Base-by-base conservation (phyloP, 2,329 filamentous ascomycete species). In the Trichoderma afroharzianum region DNA sequence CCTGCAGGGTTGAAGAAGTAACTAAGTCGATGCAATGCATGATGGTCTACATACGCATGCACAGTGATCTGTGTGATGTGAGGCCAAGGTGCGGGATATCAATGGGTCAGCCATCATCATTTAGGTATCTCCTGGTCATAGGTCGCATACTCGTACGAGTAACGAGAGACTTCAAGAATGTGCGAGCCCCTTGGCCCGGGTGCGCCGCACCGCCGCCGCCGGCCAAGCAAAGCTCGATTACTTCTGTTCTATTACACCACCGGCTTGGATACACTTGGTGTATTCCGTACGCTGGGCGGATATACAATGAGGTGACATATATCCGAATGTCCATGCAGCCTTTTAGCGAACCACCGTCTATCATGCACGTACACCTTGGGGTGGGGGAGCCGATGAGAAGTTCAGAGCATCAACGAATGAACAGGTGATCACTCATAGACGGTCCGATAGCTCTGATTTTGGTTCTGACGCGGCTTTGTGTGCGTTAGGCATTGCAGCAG, bases 361-460 rank as follows among this genome's bases (percentile, higher is more conserved):
- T 21, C 47, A 21, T 21, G 21, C 47, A 24, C 11, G 47, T 53
- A 24, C 47, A 3, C 57, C n/a, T 21, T 43, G 36, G 61, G 30
- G 62, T 64, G 62, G 63, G 26, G 53, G 53, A 47, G 24, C 26
- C 15, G 32, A 47, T 7, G 12, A 36, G 9, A 24, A 43, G 30
- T 28, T 28, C 9, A 50, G 43, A 50, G n/a, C 18, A 47, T 3
- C 32, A 33, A 28, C 58, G 24, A 18, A n/a, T 24, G 6, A n/a
- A 26, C 57, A 33, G 55, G 50, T 68, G 63, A 71, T 71, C 43
- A 68, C 63, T 43, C 39, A 58, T 63, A 68, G 70, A 68, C 70
- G 70, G 70, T 68, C 70, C 70, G 70, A 71, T 71, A 71, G 18
- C 69, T 68, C 26, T 57, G 33, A 50, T 47, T 26, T 24, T 59